These are phyloP conservation scores for Lunasporangiospora selenospora DNA, from an alignment of 192 early-diverging fungal genomes.

Conservation along the genomic window DNA sequence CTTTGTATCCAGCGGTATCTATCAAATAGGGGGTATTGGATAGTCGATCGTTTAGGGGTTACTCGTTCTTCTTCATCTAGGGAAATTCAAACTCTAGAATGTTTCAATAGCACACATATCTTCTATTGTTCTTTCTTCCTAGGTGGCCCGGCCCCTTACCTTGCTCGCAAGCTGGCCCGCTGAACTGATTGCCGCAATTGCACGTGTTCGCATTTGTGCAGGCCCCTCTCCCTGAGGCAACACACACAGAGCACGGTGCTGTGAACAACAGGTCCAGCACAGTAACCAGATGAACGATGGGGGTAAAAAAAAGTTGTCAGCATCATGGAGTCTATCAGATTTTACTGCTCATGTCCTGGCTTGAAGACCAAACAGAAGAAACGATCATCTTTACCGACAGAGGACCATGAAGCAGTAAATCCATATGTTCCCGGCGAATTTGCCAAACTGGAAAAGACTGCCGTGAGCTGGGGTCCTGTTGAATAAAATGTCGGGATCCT, in stretches of 20 bases:
- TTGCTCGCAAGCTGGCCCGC: slow-evolving; percentile 29
- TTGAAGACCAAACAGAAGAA: background rate
- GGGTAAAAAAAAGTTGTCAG: background rate
- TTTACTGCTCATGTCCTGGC: background rate
- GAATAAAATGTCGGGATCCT: slow-evolving; percentile 23
- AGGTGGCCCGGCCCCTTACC: slow-evolving; percentile 1
- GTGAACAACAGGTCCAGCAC: background rate
- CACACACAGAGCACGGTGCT: slow-evolving; percentile 41
- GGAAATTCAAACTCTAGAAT: too few relatives aligned
- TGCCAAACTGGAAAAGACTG: slow-evolving; percentile 21
- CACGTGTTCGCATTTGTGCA: slow-evolving; percentile 31
- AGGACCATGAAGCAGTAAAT: slow-evolving; percentile 22
- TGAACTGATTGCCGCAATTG: slow-evolving; percentile 16
- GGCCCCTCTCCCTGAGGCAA: slow-evolving; percentile 10
- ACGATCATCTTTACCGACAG: slow-evolving; percentile 11
- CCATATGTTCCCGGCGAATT: slow-evolving; percentile 17
- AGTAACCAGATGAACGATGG: background rate
- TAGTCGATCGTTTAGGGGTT: too few relatives aligned
- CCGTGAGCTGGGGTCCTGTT: slow-evolving; percentile 25
- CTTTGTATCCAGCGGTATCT: background rate
- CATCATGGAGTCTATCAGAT: background rate
- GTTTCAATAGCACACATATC: too few relatives aligned
- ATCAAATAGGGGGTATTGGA: too few relatives aligned
- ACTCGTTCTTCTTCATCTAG: background rate
- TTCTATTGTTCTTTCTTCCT: background rate